A percentile compares a stretch with the other conserved stretches of the same genome.
Evolutionary conservation across 495 filamentous ascomycete genomes (phyloP).

Genomic region (Lichenothelia convexa): DNA sequence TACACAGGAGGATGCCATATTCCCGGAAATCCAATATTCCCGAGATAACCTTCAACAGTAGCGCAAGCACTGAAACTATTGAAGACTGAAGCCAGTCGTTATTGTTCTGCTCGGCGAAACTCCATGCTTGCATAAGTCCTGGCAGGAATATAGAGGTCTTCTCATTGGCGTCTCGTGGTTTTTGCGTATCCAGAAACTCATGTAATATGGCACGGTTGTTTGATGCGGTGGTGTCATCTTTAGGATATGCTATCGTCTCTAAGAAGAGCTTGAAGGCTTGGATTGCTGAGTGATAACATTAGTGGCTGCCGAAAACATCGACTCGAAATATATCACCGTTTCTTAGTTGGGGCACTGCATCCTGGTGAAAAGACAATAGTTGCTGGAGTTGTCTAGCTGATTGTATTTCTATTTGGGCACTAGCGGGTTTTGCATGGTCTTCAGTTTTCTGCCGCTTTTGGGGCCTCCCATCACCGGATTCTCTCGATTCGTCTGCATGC

Average conservation of each 20-base stretch:
- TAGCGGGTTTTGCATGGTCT: background rate
- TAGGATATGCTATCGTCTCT: constrained; percentile 35
- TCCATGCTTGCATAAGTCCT: constrained; percentile 66
- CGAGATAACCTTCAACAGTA: constrained; percentile 58
- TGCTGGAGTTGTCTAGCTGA: constrained; percentile 12
- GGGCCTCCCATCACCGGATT: background rate
- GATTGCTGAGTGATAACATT: constrained; percentile 31
- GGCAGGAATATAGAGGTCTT: constrained; percentile 42
- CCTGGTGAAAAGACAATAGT: constrained; percentile 11
- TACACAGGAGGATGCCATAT: constrained; percentile 52
- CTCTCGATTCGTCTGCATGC: background rate
- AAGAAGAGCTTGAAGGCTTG: constrained; percentile 63
- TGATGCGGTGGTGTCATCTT: constrained; percentile 12
- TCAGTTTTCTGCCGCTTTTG: constrained; percentile 1
- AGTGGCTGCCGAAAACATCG: background rate
- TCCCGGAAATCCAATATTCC: constrained; percentile 48
- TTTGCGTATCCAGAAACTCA: constrained; percentile 53
- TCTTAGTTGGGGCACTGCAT: constrained; percentile 8
- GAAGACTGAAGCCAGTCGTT: constrained; percentile 58
- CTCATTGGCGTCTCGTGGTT: constrained; percentile 32
- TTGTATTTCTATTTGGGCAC: constrained; percentile 7
- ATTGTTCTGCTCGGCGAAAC: constrained; percentile 48
- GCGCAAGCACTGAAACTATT: constrained; percentile 54
- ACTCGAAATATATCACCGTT: constrained; percentile 1
- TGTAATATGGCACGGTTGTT: constrained; percentile 36